A percentile compares a stretch with the other conserved stretches of the same genome.
phyloP scores from a whole-genome alignment of 805 yeast genomes.

The Candida arabinofermentans region DNA sequence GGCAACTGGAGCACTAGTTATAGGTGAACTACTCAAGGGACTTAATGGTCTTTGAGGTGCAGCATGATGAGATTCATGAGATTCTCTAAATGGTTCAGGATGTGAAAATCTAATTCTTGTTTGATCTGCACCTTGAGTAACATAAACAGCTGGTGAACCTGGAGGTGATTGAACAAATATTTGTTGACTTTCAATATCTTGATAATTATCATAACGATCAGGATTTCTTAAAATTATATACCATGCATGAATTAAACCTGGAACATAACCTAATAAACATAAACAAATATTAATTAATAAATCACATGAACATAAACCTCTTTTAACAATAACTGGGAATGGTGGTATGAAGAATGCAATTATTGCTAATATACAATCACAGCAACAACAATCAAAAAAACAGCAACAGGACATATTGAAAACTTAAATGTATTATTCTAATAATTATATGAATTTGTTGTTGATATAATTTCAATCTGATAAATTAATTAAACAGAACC shows the following conservation, averaged over 20 bases:
- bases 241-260: slow-evolving; percentile 67
- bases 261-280: slow-evolving; percentile 60
- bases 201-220: slow-evolving; percentile 10
- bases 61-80: background rate
- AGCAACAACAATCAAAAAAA: slow-evolving; percentile 32
- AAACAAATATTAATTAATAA: slow-evolving; percentile 60
- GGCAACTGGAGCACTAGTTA: background rate
- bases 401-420: slow-evolving; percentile 16
- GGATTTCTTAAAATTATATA: slow-evolving; percentile 62
- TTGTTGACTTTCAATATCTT: slow-evolving; percentile 27
- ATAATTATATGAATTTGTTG: background rate
- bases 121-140: slow-evolving; percentile 25
- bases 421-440: background rate
- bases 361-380: slow-evolving; percentile 65
- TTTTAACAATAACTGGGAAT: slow-evolving; percentile 67
- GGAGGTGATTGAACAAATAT: slow-evolving; percentile 25
- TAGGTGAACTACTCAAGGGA: slow-evolving; percentile 19
- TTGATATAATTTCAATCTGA: no score
- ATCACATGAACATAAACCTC: slow-evolving; percentile 72
- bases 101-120: slow-evolving; percentile 26
- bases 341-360: slow-evolving; percentile 76
- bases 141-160: slow-evolving; percentile 14
- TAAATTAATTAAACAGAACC: no score
- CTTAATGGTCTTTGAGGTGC: slow-evolving; percentile 19
- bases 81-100: slow-evolving; percentile 31